Conservation (phyloP, 805 yeast genomes). For the Zygoascus flipseniorum region DNA sequence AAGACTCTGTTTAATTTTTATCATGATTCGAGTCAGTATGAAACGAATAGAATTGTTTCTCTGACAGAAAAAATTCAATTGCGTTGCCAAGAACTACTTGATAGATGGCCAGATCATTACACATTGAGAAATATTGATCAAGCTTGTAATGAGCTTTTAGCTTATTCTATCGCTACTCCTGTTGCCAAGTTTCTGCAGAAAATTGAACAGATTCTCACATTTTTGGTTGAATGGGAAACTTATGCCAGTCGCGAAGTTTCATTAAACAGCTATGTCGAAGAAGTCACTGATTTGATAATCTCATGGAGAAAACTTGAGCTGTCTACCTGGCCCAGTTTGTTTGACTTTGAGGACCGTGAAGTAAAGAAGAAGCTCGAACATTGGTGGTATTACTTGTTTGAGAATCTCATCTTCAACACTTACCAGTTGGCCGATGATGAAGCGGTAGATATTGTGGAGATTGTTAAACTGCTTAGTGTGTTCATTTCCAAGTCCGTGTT, state of each 20-base stretch:
- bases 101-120: slow-evolving; percentile 93
- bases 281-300: slow-evolving; percentile 61
- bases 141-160: slow-evolving; percentile 57
- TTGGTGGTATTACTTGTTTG: slow-evolving; percentile 92
- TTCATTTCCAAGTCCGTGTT: slow-evolving; percentile 67
- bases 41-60: slow-evolving; percentile 50
- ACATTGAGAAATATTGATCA: slow-evolving; percentile 62
- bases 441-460: slow-evolving; percentile 28
- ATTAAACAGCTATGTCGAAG: slow-evolving; percentile 44
- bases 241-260: slow-evolving; percentile 77
- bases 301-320: slow-evolving; percentile 88
- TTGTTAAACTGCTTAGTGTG: slow-evolving; percentile 56
- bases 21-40: slow-evolving; percentile 48
- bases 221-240: slow-evolving; percentile 86
- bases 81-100: slow-evolving; percentile 39
- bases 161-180: slow-evolving; percentile 58
- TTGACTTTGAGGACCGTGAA: slow-evolving; percentile 49
- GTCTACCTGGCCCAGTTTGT: slow-evolving; percentile 73
- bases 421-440: slow-evolving; percentile 25
- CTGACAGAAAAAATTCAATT: slow-evolving; percentile 39
- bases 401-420: slow-evolving; percentile 41
- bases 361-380: slow-evolving; percentile 47
- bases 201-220: slow-evolving; percentile 77
- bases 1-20: slow-evolving; percentile 47
- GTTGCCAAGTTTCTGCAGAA: slow-evolving; percentile 71